Evolutionary conservation across 371 early-diverging fungal species (phyloP), one percentile per base, ranked within the genome.

Genomic region (Syncephalastrum racemosum): DNA sequence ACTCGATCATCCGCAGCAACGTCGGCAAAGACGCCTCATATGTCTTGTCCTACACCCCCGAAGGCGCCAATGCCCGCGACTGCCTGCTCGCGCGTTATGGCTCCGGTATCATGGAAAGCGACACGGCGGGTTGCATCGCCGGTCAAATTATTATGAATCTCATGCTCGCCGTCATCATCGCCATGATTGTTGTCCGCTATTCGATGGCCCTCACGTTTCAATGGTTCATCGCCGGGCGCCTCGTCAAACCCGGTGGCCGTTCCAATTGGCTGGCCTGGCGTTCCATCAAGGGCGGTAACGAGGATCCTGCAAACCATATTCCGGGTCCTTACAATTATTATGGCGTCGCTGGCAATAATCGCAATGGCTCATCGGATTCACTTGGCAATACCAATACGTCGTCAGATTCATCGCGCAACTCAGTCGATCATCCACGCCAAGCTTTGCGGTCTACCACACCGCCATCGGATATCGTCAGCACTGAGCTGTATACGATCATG

Each of bases 191-290:
- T 10, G 60, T 78, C 15, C 77, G 80, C 2, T 87, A 86, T 56
- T 60, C 80, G 0, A 78, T 88, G 62, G 88, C 88, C 1, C 57
- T 81, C 1, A 49, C 79, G 3, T 89, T 87, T 68, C 81, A 81
- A 47, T 83, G 87, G 86, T 68, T 81, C 50, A 73, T 81, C 43
- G 57, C 73, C 4, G 59, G 77, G 46, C 60, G 70, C 27, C 57
- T 81, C n/a, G 80, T 70, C 20, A 79, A 74, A 27, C 79, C 79
- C 0, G 79, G 75, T 23, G 79, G 79, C 2, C 65, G 79, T 16
- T 75, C 79, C 24, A 74, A 74, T 46, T 75, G 75, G 70, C 59
- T 79, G 1, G 75, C 79, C 14, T 79, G 76, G 77, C 71, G 80
- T 54, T 79, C 80, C 0, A 65, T 74, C 31, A 68, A 68, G 31